Evolutionary conservation across 179 eudicot genomes (phyloP).

Genomic region (Amaranthus tricolor): DNA sequence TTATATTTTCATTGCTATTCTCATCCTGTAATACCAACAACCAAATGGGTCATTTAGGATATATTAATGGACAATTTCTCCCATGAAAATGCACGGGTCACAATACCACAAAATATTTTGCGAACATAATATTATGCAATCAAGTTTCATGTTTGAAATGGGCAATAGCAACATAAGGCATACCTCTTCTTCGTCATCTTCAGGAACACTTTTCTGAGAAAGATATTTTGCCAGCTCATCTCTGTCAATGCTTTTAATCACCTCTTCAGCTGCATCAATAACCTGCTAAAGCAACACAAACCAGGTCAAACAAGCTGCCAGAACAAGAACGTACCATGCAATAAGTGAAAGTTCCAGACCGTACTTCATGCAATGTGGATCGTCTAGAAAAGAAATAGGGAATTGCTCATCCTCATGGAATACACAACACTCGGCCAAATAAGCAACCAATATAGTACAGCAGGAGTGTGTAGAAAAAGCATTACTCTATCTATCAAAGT

Average conservation of each 20-base stretch:
- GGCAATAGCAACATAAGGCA: slow-evolving; percentile 13
- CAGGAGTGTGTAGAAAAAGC: neutral
- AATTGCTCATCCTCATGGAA: too few species aligned
- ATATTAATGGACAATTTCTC: neutral
- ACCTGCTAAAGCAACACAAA: slow-evolving; percentile 45
- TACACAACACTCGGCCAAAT: too few species aligned
- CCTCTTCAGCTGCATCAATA: slow-evolving; percentile 78
- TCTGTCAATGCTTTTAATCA: slow-evolving; percentile 68
- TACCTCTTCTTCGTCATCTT: slow-evolving; percentile 94
- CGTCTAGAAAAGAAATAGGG: neutral
- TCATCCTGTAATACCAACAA: neutral
- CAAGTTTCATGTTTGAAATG: neutral
- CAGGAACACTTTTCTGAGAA: slow-evolving; percentile 69
- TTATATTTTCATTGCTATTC: too few species aligned
- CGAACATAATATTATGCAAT: neutral
- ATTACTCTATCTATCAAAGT: neutral
- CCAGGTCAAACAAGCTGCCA: slow-evolving; percentile 8
- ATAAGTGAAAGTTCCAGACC: neutral
- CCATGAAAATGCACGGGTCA: neutral
- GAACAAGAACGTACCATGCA: slow-evolving; percentile 7
- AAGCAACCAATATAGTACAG: neutral
- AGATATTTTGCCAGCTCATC: slow-evolving; percentile 81
- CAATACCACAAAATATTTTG: neutral
- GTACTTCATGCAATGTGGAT: neutral
- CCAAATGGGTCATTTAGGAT: neutral